Percentiles rank a stretch among this genome's conserved stretches.
Evolutionary conservation across 2,329 filamentous ascomycete species (phyloP).

Genomic region (Laburnicola sp.): DNA sequence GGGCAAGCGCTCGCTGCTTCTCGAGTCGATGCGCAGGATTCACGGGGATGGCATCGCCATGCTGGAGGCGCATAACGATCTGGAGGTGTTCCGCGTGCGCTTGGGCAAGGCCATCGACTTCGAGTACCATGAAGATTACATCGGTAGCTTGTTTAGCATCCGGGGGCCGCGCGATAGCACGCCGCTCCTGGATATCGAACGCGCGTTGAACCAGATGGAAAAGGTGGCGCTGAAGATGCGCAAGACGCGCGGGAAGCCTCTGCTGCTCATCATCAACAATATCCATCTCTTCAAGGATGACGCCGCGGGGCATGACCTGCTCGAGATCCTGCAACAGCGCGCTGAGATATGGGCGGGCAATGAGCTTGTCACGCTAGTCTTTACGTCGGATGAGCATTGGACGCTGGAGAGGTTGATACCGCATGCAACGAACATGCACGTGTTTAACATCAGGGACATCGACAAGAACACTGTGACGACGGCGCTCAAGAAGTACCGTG

Average conservation of each 20-base stretch:
- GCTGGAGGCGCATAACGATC: conserved; percentile 92
- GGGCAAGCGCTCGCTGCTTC: conserved; percentile 91
- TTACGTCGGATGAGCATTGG: conserved; percentile 98
- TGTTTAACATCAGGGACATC: conserved; percentile 80
- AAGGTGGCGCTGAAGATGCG: conserved; percentile 82
- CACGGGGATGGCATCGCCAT: conserved; percentile 87
- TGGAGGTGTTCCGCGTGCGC: conserved; percentile 90
- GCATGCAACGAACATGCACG: conserved; percentile 89
- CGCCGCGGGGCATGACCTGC: conserved; percentile 82
- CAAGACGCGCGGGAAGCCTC: conserved; percentile 63
- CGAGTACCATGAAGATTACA: conserved; percentile 96
- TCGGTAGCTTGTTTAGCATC: conserved; percentile 92
- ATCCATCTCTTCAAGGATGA: conserved; percentile 89
- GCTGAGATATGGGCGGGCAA: conserved; percentile 95
- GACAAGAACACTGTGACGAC: conserved; percentile 72
- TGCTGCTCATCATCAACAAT: conserved; percentile 90
- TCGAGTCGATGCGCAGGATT: conserved; percentile 91
- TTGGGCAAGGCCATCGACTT: conserved; percentile 93
- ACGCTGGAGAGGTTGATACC: conserved; percentile 92
- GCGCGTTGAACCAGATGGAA: conserved; percentile 94
- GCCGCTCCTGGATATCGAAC: conserved; percentile 89
- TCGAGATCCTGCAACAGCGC: conserved; percentile 91
- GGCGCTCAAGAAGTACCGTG: conserved; percentile 76
- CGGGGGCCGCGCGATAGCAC: conserved; percentile 88
- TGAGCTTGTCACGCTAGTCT: conserved; percentile 85